Conservation (phyloP, 805 yeast genomes). For the Metschnikowia chrysomelidarum region DNA sequence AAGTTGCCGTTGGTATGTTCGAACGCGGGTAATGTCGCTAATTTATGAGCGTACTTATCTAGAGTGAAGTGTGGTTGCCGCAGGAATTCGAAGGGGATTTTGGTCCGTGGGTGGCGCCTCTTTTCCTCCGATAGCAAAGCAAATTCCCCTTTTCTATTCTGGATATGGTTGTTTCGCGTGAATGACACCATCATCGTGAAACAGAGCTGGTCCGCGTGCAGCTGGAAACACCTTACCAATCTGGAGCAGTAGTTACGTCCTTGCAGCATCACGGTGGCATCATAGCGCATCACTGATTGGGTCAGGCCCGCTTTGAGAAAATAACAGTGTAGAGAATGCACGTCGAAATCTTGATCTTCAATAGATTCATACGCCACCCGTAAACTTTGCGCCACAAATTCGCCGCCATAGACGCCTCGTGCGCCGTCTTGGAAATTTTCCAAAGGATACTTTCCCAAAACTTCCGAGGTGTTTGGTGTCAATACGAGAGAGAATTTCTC, state of each 20-base stretch:
- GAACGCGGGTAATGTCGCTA: conserved; percentile 16
- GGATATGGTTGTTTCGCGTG: conserved; percentile 21
- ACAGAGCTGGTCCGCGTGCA: conserved; percentile 20
- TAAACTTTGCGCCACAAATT: conserved; percentile 25
- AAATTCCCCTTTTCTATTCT: conserved; percentile 10
- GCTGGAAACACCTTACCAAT: conserved; percentile 24
- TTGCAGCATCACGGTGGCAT: conserved; percentile 21
- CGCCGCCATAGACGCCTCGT: conserved; percentile 32
- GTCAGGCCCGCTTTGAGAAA: conserved; percentile 27
- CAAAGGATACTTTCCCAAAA: conserved; percentile 26
- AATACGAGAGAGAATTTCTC: conserved; percentile 19
- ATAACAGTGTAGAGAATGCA: conserved; percentile 29
- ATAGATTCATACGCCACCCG: conserved; percentile 30
- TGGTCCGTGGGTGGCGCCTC: conserved; percentile 14
- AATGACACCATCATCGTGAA: conserved; percentile 25
- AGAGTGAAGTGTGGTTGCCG: conserved; percentile 22
- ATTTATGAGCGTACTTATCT: conserved; percentile 17
- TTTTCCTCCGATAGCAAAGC: conserved; percentile 14
- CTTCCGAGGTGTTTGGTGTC: conserved; percentile 16
- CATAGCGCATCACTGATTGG: conserved; percentile 25
- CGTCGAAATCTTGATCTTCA: conserved; percentile 21
- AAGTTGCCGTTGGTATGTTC: conserved; percentile 31
- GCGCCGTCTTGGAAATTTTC: conserved; percentile 21
- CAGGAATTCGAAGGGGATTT: conserved; percentile 23
- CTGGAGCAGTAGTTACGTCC: conserved; percentile 27